These are phyloP conservation scores for Auxenochlorella pyrenoidosa DNA, from an alignment of 139 green algal species.

Conservation along the genomic window DNA sequence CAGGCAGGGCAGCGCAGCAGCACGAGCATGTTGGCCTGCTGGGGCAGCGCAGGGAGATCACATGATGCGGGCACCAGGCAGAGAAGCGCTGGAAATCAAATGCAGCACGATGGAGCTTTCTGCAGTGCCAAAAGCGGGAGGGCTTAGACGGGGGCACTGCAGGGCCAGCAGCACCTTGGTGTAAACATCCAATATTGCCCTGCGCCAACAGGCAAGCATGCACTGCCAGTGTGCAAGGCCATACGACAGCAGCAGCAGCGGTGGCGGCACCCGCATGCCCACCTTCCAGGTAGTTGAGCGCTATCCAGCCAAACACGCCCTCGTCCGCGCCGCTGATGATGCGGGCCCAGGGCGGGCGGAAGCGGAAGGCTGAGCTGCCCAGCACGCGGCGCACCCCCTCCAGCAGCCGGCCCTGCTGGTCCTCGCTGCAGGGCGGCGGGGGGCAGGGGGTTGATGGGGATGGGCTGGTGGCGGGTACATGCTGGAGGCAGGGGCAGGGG, in stretches of 20 bases:
- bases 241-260: no score
- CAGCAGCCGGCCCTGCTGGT: conserved; percentile 56
- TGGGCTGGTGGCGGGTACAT: no score
- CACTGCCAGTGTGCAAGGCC: no score
- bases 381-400: conserved; percentile 46
- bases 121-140: no score
- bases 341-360: conserved; percentile 72
- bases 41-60: not conserved
- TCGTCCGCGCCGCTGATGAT: conserved; percentile 88
- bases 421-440: not conserved
- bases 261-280: no score
- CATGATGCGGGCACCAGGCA: not conserved
- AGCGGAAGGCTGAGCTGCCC: conserved; percentile 62
- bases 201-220: no score
- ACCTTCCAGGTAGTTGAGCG: conserved; percentile 76
- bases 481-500: no score
- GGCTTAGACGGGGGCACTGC: no score
- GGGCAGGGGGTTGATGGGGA: not conserved
- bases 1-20: not conserved
- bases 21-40: not conserved
- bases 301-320: conserved; percentile 87
- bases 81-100: no score
- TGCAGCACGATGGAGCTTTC: no score
- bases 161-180: no score
- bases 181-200: no score